These are phyloP conservation scores for Leccinum sublutescens DNA, from an alignment of 768 basidiomycete species.

Conservation along the genomic window DNA sequence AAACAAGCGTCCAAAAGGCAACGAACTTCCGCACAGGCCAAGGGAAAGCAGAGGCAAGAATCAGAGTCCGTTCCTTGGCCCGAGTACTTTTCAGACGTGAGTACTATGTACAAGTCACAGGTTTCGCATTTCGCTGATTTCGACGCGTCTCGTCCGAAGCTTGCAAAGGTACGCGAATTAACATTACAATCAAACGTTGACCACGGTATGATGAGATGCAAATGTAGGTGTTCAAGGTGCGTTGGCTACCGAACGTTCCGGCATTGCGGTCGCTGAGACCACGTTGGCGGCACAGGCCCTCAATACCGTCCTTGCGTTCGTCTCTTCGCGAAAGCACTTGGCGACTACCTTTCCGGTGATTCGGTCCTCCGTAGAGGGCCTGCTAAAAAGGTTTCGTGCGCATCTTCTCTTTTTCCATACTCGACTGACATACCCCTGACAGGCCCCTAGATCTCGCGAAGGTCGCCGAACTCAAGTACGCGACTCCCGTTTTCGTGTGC, in stretches of 20 bases:
- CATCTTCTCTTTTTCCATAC: not conserved
- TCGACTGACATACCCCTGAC: slow-evolving; percentile 7
- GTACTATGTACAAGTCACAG: slow-evolving; percentile 1
- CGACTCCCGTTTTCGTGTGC: not conserved
- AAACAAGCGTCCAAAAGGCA: slow-evolving; percentile 14
- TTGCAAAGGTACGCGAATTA: slow-evolving; percentile 52
- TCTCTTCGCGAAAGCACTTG: slow-evolving; percentile 76
- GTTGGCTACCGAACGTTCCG: not conserved
- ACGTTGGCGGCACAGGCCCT: slow-evolving; percentile 53
- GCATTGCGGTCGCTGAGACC: not conserved
- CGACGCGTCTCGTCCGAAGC: slow-evolving; percentile 32
- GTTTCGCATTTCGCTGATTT: not conserved
- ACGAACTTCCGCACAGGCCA: slow-evolving; percentile 9
- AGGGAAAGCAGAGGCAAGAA: slow-evolving; percentile 22
- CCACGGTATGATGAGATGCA: not conserved
- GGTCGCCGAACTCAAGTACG: slow-evolving; percentile 82
- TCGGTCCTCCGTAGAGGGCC: slow-evolving; percentile 73
- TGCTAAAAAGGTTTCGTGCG: slow-evolving; percentile 63
- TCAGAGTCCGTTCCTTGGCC: slow-evolving; percentile 45
- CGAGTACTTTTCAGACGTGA: slow-evolving; percentile 56
- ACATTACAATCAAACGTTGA: rapidly evolving
- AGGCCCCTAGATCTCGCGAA: slow-evolving; percentile 78
- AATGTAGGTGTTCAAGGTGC: slow-evolving; percentile 45
- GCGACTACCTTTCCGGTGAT: slow-evolving; percentile 78
- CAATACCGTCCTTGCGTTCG: slow-evolving; percentile 86